A percentile compares a stretch with the other conserved stretches of the same genome.
Evolutionary conservation across 257 asterid species (phyloP).

Genomic region (Lavandula angustifolia): DNA sequence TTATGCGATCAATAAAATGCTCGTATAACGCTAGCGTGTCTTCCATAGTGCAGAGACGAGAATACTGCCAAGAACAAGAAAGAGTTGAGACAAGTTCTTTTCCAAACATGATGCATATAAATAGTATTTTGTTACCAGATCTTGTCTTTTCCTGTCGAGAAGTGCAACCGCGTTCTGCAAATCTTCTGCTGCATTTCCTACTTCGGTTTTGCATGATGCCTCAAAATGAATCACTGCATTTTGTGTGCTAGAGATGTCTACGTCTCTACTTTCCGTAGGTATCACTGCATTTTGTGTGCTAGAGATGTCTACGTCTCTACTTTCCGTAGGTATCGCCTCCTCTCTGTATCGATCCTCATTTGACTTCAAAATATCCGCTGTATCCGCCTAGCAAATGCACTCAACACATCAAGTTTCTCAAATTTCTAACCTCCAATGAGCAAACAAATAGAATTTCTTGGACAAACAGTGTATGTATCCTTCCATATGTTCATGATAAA

Average conservation of each 20-base stretch:
- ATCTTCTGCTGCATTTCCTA: conserved; percentile 32
- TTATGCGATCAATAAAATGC: conserved; percentile 33
- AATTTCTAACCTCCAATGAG: no score
- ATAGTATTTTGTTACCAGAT: conserved; percentile 46
- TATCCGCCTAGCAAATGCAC: conserved; percentile 35
- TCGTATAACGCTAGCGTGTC: conserved; percentile 38
- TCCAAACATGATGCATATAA: neutral
- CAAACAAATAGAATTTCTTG: no score
- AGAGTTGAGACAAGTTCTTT: neutral
- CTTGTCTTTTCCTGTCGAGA: conserved; percentile 42
- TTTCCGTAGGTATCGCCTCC: conserved; percentile 27
- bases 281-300: conserved; percentile 25
- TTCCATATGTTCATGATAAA: no score
- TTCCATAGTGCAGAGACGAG: conserved; percentile 30
- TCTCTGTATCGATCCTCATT: conserved; percentile 10
- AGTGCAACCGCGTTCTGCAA: conserved; percentile 43
- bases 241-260: conserved; percentile 27
- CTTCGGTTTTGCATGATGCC: conserved; percentile 18
- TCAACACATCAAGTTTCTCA: neutral
- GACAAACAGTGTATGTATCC: no score
- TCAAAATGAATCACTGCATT: conserved; percentile 22
- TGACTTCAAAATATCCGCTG: conserved; percentile 22
- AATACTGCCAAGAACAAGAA: conserved; percentile 31
- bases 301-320: conserved; percentile 17
- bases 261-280: conserved; percentile 18